Percentiles rank a stretch among this genome's conserved stretches.
Conservation (phyloP, 805 yeast genomes). For the Torulaspora gathmanii region DNA sequence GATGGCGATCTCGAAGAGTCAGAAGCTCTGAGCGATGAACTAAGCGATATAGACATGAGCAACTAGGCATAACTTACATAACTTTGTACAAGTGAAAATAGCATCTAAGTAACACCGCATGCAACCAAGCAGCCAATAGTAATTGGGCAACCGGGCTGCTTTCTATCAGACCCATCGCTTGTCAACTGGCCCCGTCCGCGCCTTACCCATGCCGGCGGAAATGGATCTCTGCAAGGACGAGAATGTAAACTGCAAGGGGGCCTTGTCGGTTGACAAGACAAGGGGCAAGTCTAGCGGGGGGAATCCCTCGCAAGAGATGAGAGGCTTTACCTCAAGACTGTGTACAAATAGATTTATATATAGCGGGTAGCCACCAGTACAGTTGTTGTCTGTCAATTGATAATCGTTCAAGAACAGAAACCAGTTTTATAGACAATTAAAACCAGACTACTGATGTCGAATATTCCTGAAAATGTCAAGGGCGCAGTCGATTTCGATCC, state of each 20-base stretch:
- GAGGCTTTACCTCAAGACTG: neutral
- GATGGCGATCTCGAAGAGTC: constrained; percentile 12
- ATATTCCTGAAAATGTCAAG: constrained; percentile 40
- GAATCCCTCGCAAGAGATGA: constrained; percentile 2
- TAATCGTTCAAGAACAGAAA: too few species aligned
- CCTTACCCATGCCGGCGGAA: neutral
- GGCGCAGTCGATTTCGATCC: constrained; percentile 76
- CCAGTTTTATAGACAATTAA: neutral
- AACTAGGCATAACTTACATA: constrained; percentile 2
- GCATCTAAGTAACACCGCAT: neutral
- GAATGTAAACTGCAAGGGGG: constrained; percentile 5
- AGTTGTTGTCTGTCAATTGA: neutral
- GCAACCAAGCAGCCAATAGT: too few species aligned
- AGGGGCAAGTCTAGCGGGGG: constrained; percentile 5
- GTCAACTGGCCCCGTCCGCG: too few species aligned
- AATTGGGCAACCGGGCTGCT: too few species aligned
- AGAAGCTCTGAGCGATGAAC: constrained; percentile 24
- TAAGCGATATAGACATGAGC: constrained; percentile 32
- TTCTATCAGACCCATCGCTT: too few species aligned
- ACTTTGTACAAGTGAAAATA: neutral
- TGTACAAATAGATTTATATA: neutral
- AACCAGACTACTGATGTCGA: constrained; percentile 3
- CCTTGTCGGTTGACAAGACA: constrained; percentile 5
- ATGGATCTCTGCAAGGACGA: neutral
- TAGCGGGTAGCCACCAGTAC: neutral